Percentiles rank a stretch among this genome's conserved stretches.
Conservation (phyloP, 2,329 filamentous ascomycete species). For the Akanthomyces dipterigenus region DNA sequence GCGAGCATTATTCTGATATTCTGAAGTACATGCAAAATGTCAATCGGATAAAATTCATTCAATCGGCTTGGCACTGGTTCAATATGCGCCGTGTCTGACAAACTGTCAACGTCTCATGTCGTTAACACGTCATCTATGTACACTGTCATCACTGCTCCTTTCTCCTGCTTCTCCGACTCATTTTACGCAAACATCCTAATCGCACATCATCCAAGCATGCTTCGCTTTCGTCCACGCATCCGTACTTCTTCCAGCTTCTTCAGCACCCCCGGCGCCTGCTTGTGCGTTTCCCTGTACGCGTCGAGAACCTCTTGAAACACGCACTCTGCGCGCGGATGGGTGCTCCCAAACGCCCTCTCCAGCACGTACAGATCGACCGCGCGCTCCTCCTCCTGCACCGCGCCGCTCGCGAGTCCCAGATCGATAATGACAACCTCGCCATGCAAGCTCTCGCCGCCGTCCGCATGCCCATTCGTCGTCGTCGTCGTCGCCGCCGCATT, state of each 20-base stretch:
- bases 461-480: conserved; percentile 15
- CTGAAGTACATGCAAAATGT: not conserved
- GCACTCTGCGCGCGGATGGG: conserved; percentile 77
- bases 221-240: conserved; percentile 90
- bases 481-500: conserved; percentile 15
- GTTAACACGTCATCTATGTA: not conserved
- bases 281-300: conserved; percentile 68
- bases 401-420: conserved; percentile 82
- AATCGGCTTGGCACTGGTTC: not conserved
- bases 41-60: not conserved
- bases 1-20: conserved; percentile 6
- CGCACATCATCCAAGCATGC: conserved; percentile 71
- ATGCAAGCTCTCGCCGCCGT: conserved; percentile 33
- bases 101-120: not conserved
- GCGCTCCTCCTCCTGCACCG: conserved; percentile 78
- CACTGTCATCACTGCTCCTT: not conserved
- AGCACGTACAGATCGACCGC: conserved; percentile 95
- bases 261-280: conserved; percentile 67
- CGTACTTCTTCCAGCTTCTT: conserved; percentile 85
- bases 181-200: no score
- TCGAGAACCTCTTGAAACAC: conserved; percentile 68
- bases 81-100: not conserved
- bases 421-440: conserved; percentile 89
- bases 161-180: not conserved
- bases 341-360: conserved; percentile 89